These are phyloP conservation scores for Phaffomyces thermotolerans DNA, from an alignment of 805 yeast genomes.

Conservation along the genomic window DNA sequence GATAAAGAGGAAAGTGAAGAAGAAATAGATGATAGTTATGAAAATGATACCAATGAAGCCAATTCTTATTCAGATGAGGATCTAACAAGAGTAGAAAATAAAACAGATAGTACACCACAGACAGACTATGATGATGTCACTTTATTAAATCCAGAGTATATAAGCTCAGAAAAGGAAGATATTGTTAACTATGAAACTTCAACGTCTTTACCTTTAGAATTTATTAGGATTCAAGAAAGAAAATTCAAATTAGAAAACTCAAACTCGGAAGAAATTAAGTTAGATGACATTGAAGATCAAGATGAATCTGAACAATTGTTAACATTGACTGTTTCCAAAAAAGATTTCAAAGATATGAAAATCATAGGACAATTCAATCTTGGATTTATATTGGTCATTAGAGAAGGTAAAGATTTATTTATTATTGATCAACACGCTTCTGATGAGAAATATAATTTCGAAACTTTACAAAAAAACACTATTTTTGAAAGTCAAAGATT, in stretches of 20 bases:
- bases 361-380: constrained; percentile 90
- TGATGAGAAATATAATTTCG: constrained; percentile 92
- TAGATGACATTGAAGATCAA: constrained; percentile 39
- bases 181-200: constrained; percentile 9
- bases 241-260: not conserved
- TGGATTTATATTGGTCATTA: constrained; percentile 82
- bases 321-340: constrained; percentile 56
- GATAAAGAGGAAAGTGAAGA: not conserved
- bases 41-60: constrained; percentile 1
- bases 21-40: not conserved
- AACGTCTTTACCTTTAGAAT: constrained; percentile 1
- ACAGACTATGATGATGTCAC: constrained; percentile 4
- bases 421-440: constrained; percentile 97
- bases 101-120: not conserved
- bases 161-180: not conserved
- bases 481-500: constrained; percentile 63
- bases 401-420: constrained; percentile 52
- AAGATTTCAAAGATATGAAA: constrained; percentile 68
- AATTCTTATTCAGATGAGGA: not conserved
- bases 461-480: constrained; percentile 49
- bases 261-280: constrained; percentile 1
- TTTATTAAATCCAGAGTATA: not conserved
- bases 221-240: not conserved
- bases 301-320: constrained; percentile 51
- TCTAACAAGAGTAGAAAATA: not conserved